Conservation (phyloP, 1,284 basidiomycete species). For the Fomitopsis betulina region DNA sequence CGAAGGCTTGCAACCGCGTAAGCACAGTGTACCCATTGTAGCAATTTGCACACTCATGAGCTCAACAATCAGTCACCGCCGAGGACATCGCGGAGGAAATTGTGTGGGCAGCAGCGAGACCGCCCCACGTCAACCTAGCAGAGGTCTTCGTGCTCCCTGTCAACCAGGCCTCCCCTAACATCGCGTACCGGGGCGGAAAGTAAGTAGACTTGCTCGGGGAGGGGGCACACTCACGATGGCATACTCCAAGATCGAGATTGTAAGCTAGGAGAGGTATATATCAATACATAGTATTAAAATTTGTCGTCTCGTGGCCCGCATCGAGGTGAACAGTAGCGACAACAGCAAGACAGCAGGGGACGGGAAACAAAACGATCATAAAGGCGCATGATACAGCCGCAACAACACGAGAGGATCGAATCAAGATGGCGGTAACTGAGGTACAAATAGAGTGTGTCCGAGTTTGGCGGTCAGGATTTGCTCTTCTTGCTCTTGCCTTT, state of each 20-base stretch:
- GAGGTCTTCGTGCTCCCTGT: conserved; percentile 77
- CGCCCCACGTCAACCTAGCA: conserved; percentile 83
- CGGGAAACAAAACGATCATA: background rate
- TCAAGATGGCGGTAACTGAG: background rate
- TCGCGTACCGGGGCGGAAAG: conserved; percentile 47
- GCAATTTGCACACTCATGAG: background rate
- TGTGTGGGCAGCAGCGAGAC: conserved; percentile 89
- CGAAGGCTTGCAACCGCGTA: conserved; percentile 76
- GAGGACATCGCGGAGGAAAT: conserved; percentile 96
- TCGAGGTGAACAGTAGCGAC: background rate
- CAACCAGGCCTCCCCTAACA: conserved; percentile 74
- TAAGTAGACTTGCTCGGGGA: conserved; percentile 13
- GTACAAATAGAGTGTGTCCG: background rate
- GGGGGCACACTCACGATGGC: conserved; percentile 3
- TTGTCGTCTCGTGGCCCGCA: background rate
- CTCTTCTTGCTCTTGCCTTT: conserved; percentile 38
- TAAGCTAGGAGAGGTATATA: background rate
- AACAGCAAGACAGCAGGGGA: background rate
- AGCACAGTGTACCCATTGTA: conserved; percentile 3
- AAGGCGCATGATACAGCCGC: background rate
- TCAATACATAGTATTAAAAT: conserved; percentile 1
- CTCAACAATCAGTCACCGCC: conserved; percentile 53
- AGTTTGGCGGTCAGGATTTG: conserved; percentile 6
- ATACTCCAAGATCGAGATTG: conserved; percentile 1
- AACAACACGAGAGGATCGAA: background rate